Conservation (phyloP, 192 early-diverging fungal species). For the Tieghemiomyces parasiticus region DNA sequence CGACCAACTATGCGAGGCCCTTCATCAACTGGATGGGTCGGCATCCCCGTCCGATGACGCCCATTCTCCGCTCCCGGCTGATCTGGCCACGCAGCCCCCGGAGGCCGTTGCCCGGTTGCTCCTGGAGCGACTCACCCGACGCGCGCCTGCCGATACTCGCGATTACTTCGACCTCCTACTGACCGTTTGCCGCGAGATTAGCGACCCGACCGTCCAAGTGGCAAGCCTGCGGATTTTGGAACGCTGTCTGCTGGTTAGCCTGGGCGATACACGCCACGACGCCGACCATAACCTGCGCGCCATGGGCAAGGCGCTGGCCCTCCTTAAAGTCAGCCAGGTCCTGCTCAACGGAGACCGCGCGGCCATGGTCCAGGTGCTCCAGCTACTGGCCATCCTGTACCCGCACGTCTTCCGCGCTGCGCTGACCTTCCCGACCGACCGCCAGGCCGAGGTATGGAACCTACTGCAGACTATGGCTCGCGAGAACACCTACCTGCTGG, state of each 20-base stretch:
- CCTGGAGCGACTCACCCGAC: no score
- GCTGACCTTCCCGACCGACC: neutral
- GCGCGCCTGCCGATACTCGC: no score
- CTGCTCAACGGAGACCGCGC: neutral
- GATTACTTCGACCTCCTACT: no score
- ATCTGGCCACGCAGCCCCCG: no score
- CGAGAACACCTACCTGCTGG: constrained; percentile 7
- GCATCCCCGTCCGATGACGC: no score
- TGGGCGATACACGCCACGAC: neutral
- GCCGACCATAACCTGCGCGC: neutral
- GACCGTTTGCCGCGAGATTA: neutral
- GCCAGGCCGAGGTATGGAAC: neutral
- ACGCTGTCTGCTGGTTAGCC: neutral
- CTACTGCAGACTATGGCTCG: neutral
- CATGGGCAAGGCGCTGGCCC: neutral
- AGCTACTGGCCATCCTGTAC: neutral
- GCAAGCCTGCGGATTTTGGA: neutral
- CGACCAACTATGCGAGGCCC: no score
- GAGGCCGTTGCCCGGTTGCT: no score
- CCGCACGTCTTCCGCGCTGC: neutral
- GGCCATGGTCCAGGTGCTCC: constrained; percentile 5
- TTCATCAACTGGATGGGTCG: no score
- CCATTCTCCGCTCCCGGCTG: no score
- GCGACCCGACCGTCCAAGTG: neutral
- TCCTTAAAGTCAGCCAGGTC: neutral